These are phyloP conservation scores for Mangifera indica DNA, from an alignment of 345 rosid species.

Conservation along the genomic window DNA sequence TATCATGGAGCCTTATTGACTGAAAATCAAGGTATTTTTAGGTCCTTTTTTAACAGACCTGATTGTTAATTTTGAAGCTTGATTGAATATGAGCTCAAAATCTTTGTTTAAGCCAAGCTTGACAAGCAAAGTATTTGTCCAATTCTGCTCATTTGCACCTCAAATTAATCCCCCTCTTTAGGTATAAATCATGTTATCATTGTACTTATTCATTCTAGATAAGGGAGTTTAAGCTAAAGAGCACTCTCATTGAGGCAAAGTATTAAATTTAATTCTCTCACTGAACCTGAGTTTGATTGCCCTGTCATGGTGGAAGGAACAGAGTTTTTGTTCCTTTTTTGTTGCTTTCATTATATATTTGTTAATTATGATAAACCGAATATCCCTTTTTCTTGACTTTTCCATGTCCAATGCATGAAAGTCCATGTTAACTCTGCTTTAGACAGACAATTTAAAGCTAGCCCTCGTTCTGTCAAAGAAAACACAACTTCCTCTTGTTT, in stretches of 20 bases:
- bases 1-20: background rate
- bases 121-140: background rate
- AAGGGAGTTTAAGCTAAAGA: background rate
- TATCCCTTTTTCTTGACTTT: background rate
- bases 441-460: background rate
- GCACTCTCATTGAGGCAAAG: background rate
- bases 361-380: background rate
- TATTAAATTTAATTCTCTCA: background rate
- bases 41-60: background rate
- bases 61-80: conserved; percentile 1
- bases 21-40: background rate
- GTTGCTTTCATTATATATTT: too few species aligned
- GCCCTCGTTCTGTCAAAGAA: background rate
- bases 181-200: background rate
- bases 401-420: background rate
- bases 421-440: background rate
- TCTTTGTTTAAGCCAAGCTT: background rate
- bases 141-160: background rate
- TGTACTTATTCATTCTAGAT: background rate
- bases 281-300: background rate
- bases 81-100: background rate
- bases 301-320: background rate
- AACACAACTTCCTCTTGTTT: background rate
- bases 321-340: background rate
- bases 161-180: background rate